These are phyloP conservation scores for Cucurbita ficifolia DNA, from an alignment of 306 rosid species.

Conservation along the genomic window DNA sequence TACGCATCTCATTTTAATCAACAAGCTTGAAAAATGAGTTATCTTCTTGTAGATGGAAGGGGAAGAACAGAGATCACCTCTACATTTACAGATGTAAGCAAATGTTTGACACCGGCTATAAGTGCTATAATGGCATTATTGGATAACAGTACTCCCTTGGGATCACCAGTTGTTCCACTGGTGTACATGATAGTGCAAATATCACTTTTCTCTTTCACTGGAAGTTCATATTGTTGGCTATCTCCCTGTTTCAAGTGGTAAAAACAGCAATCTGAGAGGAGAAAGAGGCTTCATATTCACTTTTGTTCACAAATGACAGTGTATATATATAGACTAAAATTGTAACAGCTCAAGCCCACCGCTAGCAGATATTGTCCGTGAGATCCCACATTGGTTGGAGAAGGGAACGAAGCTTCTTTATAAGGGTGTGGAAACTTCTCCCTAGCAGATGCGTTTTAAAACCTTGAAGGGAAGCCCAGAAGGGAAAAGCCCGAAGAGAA, in stretches of 20 bases:
- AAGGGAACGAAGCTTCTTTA: no score
- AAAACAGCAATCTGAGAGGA: not conserved
- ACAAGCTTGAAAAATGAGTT: not conserved
- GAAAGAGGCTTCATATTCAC: not conserved
- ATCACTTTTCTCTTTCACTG: conserved; percentile 56
- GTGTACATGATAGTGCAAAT: conserved; percentile 95
- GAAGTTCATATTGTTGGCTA: conserved; percentile 55
- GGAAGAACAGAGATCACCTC: conserved; percentile 29
- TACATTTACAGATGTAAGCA: conserved; percentile 57
- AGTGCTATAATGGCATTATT: conserved; percentile 71
- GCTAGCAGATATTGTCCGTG: no score
- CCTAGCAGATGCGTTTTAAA: no score
- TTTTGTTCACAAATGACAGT: not conserved
- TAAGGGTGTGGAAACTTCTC: no score
- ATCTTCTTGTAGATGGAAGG: not conserved
- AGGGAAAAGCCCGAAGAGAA: no score
- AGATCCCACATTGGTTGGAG: no score
- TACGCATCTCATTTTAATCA: not conserved
- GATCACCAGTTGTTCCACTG: conserved; percentile 95
- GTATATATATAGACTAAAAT: no score
- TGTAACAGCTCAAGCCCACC: no score
- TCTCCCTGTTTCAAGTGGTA: conserved; percentile 38
- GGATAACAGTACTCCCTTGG: conserved; percentile 88
- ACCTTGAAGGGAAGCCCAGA: no score
- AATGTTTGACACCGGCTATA: conserved; percentile 54